Conservation (phyloP, 495 filamentous ascomycete genomes). For the Thermothielavioides terrestris region DNA sequence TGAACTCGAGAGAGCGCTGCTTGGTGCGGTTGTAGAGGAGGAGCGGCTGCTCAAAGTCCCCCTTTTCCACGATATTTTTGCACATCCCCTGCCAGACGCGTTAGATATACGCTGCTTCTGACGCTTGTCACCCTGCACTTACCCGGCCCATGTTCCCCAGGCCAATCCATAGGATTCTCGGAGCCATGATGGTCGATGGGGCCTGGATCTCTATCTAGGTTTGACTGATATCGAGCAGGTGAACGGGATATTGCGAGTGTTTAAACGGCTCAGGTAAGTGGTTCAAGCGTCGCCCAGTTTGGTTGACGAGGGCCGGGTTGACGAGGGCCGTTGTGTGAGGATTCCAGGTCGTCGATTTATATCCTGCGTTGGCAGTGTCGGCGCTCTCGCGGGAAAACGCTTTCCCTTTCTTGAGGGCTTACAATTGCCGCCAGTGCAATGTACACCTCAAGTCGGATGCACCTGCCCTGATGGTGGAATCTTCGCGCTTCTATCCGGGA, state of each 20-base stretch:
- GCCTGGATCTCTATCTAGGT: neutral
- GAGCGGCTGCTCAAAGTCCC: conserved; percentile 56
- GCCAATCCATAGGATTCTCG: conserved; percentile 71
- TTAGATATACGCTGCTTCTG: conserved; percentile 10
- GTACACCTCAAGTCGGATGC: neutral
- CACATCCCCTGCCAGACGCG: conserved; percentile 60
- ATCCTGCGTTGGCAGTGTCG: neutral
- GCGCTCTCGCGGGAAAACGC: neutral
- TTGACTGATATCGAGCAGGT: too few relatives aligned
- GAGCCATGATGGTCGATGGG: conserved; percentile 41
- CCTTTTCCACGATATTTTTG: conserved; percentile 74
- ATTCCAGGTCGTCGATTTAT: neutral
- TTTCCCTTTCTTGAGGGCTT: neutral
- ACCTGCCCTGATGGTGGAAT: neutral
- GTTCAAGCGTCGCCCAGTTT: too few relatives aligned
- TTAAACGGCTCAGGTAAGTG: too few relatives aligned
- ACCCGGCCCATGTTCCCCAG: conserved; percentile 88
- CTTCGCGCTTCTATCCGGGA: too few relatives aligned
- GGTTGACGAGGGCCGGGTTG: too few relatives aligned
- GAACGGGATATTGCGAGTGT: too few relatives aligned
- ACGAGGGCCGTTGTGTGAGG: neutral
- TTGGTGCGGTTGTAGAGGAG: conserved; percentile 73
- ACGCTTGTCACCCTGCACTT: conserved; percentile 25
- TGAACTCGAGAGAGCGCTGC: conserved; percentile 49
- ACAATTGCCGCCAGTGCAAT: neutral